phyloP scores from a whole-genome alignment of 257 asterid species.

The Gynochthodes officinalis region DNA sequence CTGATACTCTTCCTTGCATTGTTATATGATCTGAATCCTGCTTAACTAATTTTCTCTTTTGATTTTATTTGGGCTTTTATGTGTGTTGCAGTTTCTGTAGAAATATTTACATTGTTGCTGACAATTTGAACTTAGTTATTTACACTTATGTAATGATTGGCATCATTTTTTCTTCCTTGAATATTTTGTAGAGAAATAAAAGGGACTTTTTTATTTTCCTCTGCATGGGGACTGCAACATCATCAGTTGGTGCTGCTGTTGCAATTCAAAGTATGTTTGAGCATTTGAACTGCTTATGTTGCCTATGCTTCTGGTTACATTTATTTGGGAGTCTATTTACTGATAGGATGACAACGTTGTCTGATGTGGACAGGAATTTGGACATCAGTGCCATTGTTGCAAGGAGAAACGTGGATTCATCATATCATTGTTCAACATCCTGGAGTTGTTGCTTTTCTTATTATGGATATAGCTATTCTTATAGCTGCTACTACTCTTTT shows the following conservation, averaged over 20 bases:
- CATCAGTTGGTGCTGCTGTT: slow-evolving; percentile 51
- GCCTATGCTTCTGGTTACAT: neutral
- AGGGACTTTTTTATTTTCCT: slow-evolving; percentile 79
- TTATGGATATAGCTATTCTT: slow-evolving; percentile 68
- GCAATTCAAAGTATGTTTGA: slow-evolving; percentile 70
- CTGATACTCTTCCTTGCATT: neutral
- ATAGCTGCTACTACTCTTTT: slow-evolving; percentile 57
- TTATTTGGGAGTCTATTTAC: neutral
- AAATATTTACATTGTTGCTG: neutral
- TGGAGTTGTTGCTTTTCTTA: slow-evolving; percentile 61
- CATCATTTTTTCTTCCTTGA: slow-evolving; percentile 18
- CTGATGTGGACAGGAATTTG: slow-evolving; percentile 62
- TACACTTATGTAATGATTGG: slow-evolving; percentile 3
- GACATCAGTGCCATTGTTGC: slow-evolving; percentile 51
- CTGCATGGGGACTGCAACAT: slow-evolving; percentile 66
- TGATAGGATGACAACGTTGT: slow-evolving; percentile 4
- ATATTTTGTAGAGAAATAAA: slow-evolving; percentile 75
- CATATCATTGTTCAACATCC: slow-evolving; percentile 59
- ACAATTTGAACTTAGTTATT: neutral
- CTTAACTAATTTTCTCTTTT: neutral
- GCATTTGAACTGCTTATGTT: slow-evolving; percentile 20
- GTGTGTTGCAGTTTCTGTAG: neutral
- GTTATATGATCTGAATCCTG: neutral
- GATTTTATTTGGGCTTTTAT: neutral
- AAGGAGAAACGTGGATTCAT: slow-evolving; percentile 61